Evolutionary conservation across 306 rosid genomes (phyloP).

Genomic region (Dalbergia oliveri): DNA sequence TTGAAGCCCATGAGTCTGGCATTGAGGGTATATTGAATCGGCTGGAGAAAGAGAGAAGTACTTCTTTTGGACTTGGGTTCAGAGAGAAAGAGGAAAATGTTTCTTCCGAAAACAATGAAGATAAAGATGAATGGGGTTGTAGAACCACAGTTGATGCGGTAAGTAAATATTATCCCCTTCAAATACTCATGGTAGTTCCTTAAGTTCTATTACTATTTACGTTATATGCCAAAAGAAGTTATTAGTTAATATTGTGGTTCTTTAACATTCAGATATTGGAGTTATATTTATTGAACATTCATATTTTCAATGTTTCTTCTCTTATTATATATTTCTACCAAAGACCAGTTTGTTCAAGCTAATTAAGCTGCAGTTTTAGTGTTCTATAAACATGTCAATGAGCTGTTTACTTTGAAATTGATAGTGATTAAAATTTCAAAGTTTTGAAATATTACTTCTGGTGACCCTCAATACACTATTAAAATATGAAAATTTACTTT

Average conservation of each 20-base stretch:
- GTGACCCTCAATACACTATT: constrained; percentile 5
- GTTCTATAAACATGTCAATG: background rate
- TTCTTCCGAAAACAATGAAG: constrained; percentile 20
- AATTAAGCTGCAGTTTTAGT: background rate
- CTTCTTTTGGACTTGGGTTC: constrained; percentile 50
- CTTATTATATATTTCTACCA: constrained; percentile 27
- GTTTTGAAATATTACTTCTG: constrained; percentile 54
- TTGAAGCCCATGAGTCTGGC: constrained; percentile 65
- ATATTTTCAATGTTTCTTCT: constrained; percentile 4
- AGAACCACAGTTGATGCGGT: constrained; percentile 58
- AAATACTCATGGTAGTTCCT: constrained; percentile 24
- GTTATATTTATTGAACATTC: constrained; percentile 1
- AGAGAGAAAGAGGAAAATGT: constrained; percentile 52
- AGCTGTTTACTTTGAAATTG: constrained; percentile 26
- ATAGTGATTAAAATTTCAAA: constrained; percentile 25
- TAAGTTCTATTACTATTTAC: constrained; percentile 19
- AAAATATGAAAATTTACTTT: constrained; percentile 52
- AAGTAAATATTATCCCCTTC: constrained; percentile 43
- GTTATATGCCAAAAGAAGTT: background rate
- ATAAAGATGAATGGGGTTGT: constrained; percentile 49
- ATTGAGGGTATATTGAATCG: constrained; percentile 91
- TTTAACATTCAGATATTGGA: constrained; percentile 15
- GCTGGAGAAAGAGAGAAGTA: constrained; percentile 77
- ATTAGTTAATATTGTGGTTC: background rate
- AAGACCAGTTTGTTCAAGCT: constrained; percentile 28